These are phyloP conservation scores for Alternaria alternata DNA, from an alignment of 2,329 filamentous ascomycete species.

Conservation along the genomic window DNA sequence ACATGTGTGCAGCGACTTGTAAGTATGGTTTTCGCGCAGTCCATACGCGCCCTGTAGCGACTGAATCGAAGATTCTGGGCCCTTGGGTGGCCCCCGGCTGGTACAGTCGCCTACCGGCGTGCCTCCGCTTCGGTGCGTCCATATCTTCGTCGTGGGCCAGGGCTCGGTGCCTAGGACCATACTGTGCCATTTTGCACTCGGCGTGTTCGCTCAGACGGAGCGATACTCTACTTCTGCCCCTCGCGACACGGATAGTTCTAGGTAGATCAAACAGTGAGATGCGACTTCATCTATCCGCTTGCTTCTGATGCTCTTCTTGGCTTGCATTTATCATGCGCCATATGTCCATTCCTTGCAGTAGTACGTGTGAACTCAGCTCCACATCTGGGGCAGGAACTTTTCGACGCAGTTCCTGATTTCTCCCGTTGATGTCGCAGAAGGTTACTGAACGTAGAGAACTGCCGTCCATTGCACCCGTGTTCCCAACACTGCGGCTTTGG, in stretches of 20 bases:
- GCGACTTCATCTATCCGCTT: slow-evolving; percentile 25
- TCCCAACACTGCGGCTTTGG: slow-evolving; percentile 98
- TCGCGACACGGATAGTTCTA: not conserved
- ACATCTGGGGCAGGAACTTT: slow-evolving; percentile 89
- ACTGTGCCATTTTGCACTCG: not conserved
- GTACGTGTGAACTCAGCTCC: slow-evolving; percentile 93
- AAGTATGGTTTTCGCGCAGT: not conserved
- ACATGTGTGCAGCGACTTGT: not conserved
- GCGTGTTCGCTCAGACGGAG: not conserved
- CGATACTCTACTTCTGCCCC: not conserved
- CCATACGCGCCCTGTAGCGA: not conserved
- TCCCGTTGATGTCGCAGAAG: slow-evolving; percentile 90
- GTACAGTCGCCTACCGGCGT: not conserved
- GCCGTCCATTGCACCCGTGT: slow-evolving; percentile 92
- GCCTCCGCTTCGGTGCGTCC: not conserved
- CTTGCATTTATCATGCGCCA: slow-evolving; percentile 91
- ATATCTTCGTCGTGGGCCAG: not conserved
- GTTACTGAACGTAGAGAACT: slow-evolving; percentile 97
- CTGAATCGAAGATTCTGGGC: not conserved
- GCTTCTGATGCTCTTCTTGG: slow-evolving; percentile 62
- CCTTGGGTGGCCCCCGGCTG: not conserved
- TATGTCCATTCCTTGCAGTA: slow-evolving; percentile 85
- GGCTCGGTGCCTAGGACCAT: not conserved
- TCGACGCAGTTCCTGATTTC: slow-evolving; percentile 89
- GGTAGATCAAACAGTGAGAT: not conserved